These are phyloP conservation scores for Microdochium paspali DNA, from an alignment of 2,329 filamentous ascomycete species.

Conservation along the genomic window DNA sequence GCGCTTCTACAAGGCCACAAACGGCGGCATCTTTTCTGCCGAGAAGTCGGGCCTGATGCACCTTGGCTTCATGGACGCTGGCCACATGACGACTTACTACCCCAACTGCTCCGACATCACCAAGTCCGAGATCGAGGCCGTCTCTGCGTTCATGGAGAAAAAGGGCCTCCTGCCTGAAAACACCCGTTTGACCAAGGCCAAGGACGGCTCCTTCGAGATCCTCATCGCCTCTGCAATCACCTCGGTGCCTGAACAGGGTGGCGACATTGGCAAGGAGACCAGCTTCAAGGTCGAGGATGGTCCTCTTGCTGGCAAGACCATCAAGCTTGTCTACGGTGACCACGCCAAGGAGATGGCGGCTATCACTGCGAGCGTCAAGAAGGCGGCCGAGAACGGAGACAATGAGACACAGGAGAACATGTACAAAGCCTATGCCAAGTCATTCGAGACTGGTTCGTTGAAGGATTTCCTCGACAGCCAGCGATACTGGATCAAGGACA, in stretches of 20 bases:
- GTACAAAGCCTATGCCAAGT: slow-evolving; percentile 55
- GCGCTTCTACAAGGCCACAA: slow-evolving; percentile 57
- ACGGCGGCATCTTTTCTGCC: slow-evolving; percentile 63
- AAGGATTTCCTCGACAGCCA: slow-evolving; percentile 74
- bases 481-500: slow-evolving; percentile 73
- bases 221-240: slow-evolving; percentile 62
- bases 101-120: slow-evolving; percentile 67
- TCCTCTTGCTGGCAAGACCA: slow-evolving; percentile 53
- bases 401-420: slow-evolving; percentile 62
- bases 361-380: slow-evolving; percentile 57
- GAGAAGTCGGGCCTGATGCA: slow-evolving; percentile 58
- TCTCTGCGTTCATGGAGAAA: slow-evolving; percentile 64
- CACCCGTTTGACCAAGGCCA: slow-evolving; percentile 61
- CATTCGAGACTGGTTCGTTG: slow-evolving; percentile 66
- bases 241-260: slow-evolving; percentile 48
- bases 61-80: slow-evolving; percentile 63
- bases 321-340: slow-evolving; percentile 68
- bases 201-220: slow-evolving; percentile 57
- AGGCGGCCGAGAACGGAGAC: slow-evolving; percentile 58
- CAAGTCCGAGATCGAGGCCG: slow-evolving; percentile 61
- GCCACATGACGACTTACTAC: slow-evolving; percentile 77
- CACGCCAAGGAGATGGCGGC: slow-evolving; percentile 61
- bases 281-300: slow-evolving; percentile 52
- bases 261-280: slow-evolving; percentile 59
- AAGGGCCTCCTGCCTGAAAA: slow-evolving; percentile 68